Evolutionary conservation across 192 early-diverging fungal species (phyloP), one percentile per base, ranked within the genome.

Genomic region (Podila epigama): DNA sequence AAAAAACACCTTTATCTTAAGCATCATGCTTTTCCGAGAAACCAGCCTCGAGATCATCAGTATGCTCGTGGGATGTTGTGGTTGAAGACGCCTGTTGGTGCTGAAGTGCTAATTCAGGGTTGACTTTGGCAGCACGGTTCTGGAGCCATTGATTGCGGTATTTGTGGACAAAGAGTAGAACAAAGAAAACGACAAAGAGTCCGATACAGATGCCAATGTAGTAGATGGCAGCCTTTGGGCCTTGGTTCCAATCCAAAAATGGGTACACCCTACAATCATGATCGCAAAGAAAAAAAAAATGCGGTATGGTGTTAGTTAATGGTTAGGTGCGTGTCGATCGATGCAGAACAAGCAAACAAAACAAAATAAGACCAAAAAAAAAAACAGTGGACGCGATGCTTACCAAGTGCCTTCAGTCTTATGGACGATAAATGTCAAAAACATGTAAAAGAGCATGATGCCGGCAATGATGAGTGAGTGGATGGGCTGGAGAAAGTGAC

Each of bases 201-300:
- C 35, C 66, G 6, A 70, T 32, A 2, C 60, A 70, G 18, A 81
- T 66, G 0, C 60, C 72, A 4, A 75, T 1, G 22, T 69, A 64
- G 51, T 70, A 70, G 2, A 63, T 66, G 5, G 57, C 67, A 13
- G 33, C 54, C 15, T 66, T 70, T 0, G 68, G 39, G 0, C 68
- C 67, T n/a, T 69, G 72, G 32, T 70, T 32, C 64, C 72, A 81
- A 51, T 81, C 33, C 44, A 81, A 22, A 51, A 81, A 81, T 0
- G 80, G 57, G 39, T 81, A 81, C 0, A 81, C 67, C 63, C 42
- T 44, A 42, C n/a, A 44, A 0, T 6, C 16, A 18, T 7, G 8
- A 2, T 6, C 13, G 6, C 13, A 44, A 44, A 44, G 8, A 12
- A 44, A n/a, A 18, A n/a, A 20, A 44, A 12, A 44, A 39, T 9